A percentile compares a stretch with the other conserved stretches of the same genome.
phyloP scores from a whole-genome alignment of 2,329 filamentous ascomycete genomes.

The Chaetomium olivaceum region DNA sequence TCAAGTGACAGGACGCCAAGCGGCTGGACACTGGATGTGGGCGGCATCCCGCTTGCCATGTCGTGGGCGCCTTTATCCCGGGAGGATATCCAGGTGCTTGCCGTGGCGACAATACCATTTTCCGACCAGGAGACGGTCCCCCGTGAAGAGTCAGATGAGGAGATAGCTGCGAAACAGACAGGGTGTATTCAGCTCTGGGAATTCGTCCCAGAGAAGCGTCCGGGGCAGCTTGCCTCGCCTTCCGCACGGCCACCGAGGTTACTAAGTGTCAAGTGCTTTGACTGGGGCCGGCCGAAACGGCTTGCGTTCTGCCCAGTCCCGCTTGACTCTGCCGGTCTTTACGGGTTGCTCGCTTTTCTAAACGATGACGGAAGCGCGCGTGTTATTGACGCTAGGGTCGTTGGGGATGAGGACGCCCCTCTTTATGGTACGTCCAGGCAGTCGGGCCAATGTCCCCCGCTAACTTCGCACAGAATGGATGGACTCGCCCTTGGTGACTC shows the following conservation, averaged over 20 bases:
- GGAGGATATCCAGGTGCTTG: constrained; percentile 49
- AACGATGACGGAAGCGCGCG: constrained; percentile 54
- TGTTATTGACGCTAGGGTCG: constrained; percentile 46
- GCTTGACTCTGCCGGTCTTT: constrained; percentile 34
- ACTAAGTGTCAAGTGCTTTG: constrained; percentile 48
- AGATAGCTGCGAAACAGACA: constrained; percentile 41
- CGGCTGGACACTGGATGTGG: constrained; percentile 57
- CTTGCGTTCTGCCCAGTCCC: constrained; percentile 56
- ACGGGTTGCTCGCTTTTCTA: constrained; percentile 51
- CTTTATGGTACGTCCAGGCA: constrained; percentile 44
- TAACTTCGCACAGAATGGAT: constrained; percentile 45
- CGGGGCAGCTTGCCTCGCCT: constrained; percentile 39
- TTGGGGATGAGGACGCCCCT: constrained; percentile 34
- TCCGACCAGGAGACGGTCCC: constrained; percentile 46
- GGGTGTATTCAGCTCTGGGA: constrained; percentile 57
- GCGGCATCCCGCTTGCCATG: constrained; percentile 54
- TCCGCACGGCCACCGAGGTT: constrained; percentile 43
- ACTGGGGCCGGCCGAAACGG: constrained; percentile 52
- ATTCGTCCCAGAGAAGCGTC: constrained; percentile 41
- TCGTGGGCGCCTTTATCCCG: constrained; percentile 51
- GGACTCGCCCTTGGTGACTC: constrained; percentile 45
- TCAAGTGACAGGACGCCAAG: constrained; percentile 19
- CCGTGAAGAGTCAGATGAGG: constrained; percentile 32
- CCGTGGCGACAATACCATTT: constrained; percentile 53
- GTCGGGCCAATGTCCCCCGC: constrained; percentile 3